Base-by-base conservation (phyloP, 495 filamentous ascomycete genomes). In the Penicillium odoratum region DNA sequence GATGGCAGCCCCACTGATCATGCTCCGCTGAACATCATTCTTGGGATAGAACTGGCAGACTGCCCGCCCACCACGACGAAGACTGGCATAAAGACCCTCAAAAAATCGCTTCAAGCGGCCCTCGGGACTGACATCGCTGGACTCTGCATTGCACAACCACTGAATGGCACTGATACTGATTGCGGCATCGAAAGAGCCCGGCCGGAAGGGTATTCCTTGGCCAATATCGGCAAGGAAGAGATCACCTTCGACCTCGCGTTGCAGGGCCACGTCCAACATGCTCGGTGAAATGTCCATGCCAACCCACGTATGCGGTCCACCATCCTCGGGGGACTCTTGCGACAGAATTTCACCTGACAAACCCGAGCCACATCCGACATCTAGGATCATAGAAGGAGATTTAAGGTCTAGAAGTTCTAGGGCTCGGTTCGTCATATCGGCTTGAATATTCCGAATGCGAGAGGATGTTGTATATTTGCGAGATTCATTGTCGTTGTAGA, bases 41-140 rank as follows among this genome's bases (percentile, higher is more conserved):
- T 94, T 95, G 4, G 94, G 95, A 71, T 98, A 98, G 70, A 98
- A 98, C 68, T 98, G 94, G 66, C 93, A 93, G 25, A 98, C 94
- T 2, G 95, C 94, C 42, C 90, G 83, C 25, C 93, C 94, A 9
- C 94, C 94, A 5, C 95, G 80, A 56, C 87, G 82, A 54, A 98
- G 72, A 70, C 85, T 87, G 21, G 89, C 85, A 72, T 97, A 98
- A 7, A 98, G 76, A n/a, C 90, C 90, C 57, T 91, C 88, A 64
- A 98, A 98, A 61, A 98, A 98, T 31, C 94, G 80, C 30, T 81
- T 77, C 46, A 98, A 68, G 15, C 95, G 79, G 8, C 88, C 88
- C 28, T 87, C 79, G 0, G 91, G 84, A 9, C 82, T 88, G 8
- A 93, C 92, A 16, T 95, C 90, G 64, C 83, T 88, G 51, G 83